A percentile compares a stretch with the other conserved stretches of the same genome.
Conservation (phyloP, 108 stramenopile species). For the Fragilaria crotonensis region DNA sequence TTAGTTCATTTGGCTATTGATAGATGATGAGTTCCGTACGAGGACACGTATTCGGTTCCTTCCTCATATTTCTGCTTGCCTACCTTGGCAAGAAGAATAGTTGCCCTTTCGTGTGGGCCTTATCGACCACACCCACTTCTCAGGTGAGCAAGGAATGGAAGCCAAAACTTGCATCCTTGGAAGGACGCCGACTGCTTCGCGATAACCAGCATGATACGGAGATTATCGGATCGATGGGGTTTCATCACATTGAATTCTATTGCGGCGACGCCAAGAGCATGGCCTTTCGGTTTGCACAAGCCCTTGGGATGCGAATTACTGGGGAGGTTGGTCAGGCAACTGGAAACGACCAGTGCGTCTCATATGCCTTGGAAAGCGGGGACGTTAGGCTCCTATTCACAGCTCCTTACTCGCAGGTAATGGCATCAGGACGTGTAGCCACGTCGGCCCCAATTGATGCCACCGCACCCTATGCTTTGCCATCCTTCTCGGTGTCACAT, state of each 20-base stretch:
- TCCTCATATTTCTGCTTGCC: too few species aligned
- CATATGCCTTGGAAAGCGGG: constrained; percentile 47
- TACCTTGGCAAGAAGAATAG: too few species aligned
- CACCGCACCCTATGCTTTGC: constrained; percentile 35
- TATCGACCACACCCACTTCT: not conserved
- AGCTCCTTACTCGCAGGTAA: constrained; percentile 21
- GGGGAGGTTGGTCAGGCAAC: constrained; percentile 41
- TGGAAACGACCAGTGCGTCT: constrained; percentile 49
- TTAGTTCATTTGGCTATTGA: too few species aligned
- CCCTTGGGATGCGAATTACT: constrained; percentile 44
- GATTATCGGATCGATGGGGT: constrained; percentile 37
- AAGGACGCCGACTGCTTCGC: constrained; percentile 12
- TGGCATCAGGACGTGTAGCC: not conserved
- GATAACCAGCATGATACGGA: constrained; percentile 14
- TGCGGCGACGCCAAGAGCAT: constrained; percentile 40
- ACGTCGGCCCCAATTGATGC: not conserved
- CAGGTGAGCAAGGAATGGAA: constrained; percentile 9
- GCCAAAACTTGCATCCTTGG: constrained; percentile 17
- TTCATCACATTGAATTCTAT: constrained; percentile 67
- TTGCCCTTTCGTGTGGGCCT: too few species aligned
- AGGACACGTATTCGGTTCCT: too few species aligned
- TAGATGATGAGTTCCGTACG: too few species aligned
- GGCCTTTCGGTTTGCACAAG: constrained; percentile 35
- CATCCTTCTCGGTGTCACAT: constrained; percentile 19
- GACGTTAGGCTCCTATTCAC: constrained; percentile 23